Evolutionary conservation across 495 filamentous ascomycete species (phyloP).

Genomic region (Cercophora samala): DNA sequence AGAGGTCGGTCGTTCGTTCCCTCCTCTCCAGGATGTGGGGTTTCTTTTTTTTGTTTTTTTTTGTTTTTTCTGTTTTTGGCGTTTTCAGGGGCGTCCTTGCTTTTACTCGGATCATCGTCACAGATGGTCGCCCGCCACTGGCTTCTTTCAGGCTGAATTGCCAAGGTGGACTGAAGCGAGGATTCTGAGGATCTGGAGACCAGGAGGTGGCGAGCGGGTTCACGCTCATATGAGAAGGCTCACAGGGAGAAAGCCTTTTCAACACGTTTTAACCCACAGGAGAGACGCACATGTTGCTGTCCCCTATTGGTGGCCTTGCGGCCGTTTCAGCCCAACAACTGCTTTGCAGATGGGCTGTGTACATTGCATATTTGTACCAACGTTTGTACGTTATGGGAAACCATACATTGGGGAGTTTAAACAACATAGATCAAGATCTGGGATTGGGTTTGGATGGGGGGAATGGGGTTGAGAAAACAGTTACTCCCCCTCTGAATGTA

Average conservation of each 20-base stretch:
- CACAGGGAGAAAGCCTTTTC: neutral
- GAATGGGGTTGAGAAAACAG: neutral
- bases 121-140: neutral
- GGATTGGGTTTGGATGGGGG: neutral
- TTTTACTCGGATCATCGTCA: neutral
- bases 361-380: conserved; percentile 8
- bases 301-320: neutral
- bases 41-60: neutral
- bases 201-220: neutral
- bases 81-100: neutral
- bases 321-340: neutral
- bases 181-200: neutral
- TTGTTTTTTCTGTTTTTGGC: neutral
- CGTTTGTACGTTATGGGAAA: conserved; percentile 6
- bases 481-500: neutral
- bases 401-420: neutral
- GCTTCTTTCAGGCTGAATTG: conserved; percentile 5
- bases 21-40: neutral
- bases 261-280: neutral
- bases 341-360: conserved; percentile 1
- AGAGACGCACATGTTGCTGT: neutral
- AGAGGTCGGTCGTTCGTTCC: conserved; percentile 5
- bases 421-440: neutral
- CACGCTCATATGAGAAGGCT: neutral
- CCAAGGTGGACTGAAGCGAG: neutral